Evolutionary conservation across 441 rosid genomes (phyloP), one percentile per base, ranked within the genome.

Genomic region (Lepidium campestre): DNA sequence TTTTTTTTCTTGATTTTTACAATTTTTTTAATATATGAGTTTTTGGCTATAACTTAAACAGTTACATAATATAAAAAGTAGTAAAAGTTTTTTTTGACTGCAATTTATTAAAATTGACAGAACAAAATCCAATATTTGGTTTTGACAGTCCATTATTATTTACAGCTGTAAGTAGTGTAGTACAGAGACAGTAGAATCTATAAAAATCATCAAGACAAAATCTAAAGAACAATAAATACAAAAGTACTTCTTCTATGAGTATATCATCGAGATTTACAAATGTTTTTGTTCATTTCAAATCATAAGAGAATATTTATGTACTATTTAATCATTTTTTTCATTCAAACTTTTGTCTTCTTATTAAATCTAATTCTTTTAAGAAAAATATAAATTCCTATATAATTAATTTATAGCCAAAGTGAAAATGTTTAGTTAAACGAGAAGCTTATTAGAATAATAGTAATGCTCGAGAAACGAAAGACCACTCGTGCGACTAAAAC

Each of bases 401-500:
- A 48, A 15, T 48, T 52, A 59, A 14, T 22, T 70, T 56, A 23
- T 13, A 61, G 32, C 48, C 56, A 70, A 61, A n/a, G 19, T 50
- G 29, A 49, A 45, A 13, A 25, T 56, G 9, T 52, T 34, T 23
- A 41, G 17, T 35, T 52, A 25, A 60, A 42, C 32, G 32, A 59
- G 19, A 14, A 70, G 37, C n/a, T 73, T 29, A 29, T 80, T 44
- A 81, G 13, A 10, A 37, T 62, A 44, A 19, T 48, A 57, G 46
- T 40, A 39, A 71, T 64, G 72, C 81, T 83, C 77, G 80, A 82
- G 77, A 83, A 79, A 79, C 73, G 83, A 60, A 75, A 85, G 73
- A 73, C 86, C 89, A 68, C 87, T 81, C 92, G 88, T 86, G 91
- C 84, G 80, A 77, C 72, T 78, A 73, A 77, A 67, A 74, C 78